Evolutionary conservation across 495 filamentous ascomycete species (phyloP).

Genomic region (Daldinia bambusicola): DNA sequence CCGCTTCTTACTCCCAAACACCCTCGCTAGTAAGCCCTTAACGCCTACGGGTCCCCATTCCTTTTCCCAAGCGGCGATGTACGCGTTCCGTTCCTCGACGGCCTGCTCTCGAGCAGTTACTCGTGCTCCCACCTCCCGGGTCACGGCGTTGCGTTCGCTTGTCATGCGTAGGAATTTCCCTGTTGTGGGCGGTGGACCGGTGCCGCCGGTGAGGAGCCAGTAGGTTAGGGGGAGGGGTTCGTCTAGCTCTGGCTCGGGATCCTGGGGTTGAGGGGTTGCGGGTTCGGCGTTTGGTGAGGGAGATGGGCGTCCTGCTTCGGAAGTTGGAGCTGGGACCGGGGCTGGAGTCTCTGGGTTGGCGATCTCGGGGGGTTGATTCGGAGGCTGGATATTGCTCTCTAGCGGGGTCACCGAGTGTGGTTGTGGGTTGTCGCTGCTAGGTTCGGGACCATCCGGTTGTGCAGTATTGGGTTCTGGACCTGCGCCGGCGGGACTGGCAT

Average conservation of each 20-base stretch:
- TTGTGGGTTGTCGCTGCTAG: not conserved
- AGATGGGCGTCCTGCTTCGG: not conserved
- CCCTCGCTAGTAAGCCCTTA: not conserved
- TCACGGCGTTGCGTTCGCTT: conserved; percentile 29
- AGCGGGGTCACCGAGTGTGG: not conserved
- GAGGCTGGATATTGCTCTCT: not conserved
- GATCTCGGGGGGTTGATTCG: not conserved
- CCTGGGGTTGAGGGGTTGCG: not conserved
- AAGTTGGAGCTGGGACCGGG: not conserved
- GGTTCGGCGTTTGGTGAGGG: not conserved
- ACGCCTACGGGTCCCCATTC: conserved; percentile 27
- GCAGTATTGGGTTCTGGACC: not conserved
- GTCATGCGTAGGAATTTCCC: conserved; percentile 30
- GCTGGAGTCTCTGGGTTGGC: not conserved
- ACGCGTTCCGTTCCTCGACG: conserved; percentile 13
- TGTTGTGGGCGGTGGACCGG: conserved; percentile 25
- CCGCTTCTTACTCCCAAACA: conserved; percentile 3
- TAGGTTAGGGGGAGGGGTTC: conserved; percentile 1
- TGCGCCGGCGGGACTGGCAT: not conserved
- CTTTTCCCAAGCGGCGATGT: conserved; percentile 19
- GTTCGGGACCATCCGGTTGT: not conserved
- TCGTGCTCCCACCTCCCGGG: not conserved
- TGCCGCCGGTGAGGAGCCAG: conserved; percentile 36
- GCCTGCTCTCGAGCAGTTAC: conserved; percentile 16
- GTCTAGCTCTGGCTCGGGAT: not conserved